phyloP scores from a whole-genome alignment of 2,329 filamentous ascomycete species.

The Claviceps pazoutovae region DNA sequence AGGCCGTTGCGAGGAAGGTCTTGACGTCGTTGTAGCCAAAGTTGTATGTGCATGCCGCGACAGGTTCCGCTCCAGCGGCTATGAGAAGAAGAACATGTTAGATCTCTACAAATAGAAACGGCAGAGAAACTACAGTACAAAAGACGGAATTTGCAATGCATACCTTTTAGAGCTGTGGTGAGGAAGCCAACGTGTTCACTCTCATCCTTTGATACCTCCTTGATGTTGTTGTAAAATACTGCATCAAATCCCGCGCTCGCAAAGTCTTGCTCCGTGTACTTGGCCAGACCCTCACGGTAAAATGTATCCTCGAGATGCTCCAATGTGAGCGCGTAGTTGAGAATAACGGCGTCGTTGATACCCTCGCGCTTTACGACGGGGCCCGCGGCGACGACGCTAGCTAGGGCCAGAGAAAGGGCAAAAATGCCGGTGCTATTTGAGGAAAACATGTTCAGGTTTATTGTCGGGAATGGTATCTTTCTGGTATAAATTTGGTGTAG shows the following conservation, averaged over 20 bases:
- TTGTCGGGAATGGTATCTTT: background rate
- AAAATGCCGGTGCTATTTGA: conserved; percentile 7
- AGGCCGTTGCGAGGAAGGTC: conserved; percentile 45
- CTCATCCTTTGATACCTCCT: conserved; percentile 41
- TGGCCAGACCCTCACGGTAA: conserved; percentile 44
- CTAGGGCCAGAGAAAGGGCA: conserved; percentile 7
- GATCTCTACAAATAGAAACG: background rate
- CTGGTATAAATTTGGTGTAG: too few species aligned
- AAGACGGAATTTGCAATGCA: background rate
- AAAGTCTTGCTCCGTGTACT: conserved; percentile 41
- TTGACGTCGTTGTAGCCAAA: conserved; percentile 46
- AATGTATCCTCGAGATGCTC: conserved; percentile 48
- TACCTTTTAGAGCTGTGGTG: conserved; percentile 23
- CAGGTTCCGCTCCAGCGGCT: conserved; percentile 30
- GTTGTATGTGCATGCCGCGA: conserved; percentile 39
- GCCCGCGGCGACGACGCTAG: conserved; percentile 7
- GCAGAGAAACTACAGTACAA: too few species aligned
- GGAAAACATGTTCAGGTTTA: conserved; percentile 6
- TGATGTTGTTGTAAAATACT: conserved; percentile 43
- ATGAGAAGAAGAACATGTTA: background rate
- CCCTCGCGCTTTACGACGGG: conserved; percentile 8
- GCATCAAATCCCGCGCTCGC: conserved; percentile 33
- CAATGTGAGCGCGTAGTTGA: conserved; percentile 34
- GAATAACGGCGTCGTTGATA: conserved; percentile 18
- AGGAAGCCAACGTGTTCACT: conserved; percentile 44